Conservation (phyloP, 371 early-diverging fungal species). For the Batkoa obscura region DNA sequence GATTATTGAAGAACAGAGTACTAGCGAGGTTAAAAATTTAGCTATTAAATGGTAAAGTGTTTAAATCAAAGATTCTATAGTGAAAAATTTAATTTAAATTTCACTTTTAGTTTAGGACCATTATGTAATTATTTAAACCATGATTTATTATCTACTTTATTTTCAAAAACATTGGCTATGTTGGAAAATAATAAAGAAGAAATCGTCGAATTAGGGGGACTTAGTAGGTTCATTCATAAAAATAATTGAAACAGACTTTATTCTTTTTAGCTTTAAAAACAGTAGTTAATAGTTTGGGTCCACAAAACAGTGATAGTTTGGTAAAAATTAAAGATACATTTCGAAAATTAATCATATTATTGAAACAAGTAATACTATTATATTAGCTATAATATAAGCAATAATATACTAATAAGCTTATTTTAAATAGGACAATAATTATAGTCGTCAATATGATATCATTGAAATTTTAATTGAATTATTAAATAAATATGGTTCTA, state of each 20-base stretch:
- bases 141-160: too few relatives aligned
- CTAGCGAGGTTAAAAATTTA: conserved; percentile 76
- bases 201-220: too few relatives aligned
- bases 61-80: background rate
- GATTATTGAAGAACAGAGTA: conserved; percentile 53
- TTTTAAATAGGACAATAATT: too few relatives aligned
- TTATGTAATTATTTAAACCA: too few relatives aligned
- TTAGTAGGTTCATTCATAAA: too few relatives aligned
- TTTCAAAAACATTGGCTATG: too few relatives aligned
- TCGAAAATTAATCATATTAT: background rate
- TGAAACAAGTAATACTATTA: background rate
- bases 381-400: background rate
- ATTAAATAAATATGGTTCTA: conserved; percentile 46
- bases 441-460: conserved; percentile 62
- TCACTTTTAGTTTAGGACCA: too few relatives aligned
- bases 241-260: too few relatives aligned
- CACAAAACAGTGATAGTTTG: conserved; percentile 3
- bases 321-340: conserved; percentile 13
- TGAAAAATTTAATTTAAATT: background rate
- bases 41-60: conserved; percentile 64
- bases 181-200: too few relatives aligned
- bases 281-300: conserved; percentile 39
- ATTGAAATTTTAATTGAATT: conserved; percentile 72
- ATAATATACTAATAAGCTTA: conserved; percentile 31
- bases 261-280: conserved; percentile 27